Evolutionary conservation across 345 rosid genomes (phyloP).

Genomic region (Citrus hindsii): DNA sequence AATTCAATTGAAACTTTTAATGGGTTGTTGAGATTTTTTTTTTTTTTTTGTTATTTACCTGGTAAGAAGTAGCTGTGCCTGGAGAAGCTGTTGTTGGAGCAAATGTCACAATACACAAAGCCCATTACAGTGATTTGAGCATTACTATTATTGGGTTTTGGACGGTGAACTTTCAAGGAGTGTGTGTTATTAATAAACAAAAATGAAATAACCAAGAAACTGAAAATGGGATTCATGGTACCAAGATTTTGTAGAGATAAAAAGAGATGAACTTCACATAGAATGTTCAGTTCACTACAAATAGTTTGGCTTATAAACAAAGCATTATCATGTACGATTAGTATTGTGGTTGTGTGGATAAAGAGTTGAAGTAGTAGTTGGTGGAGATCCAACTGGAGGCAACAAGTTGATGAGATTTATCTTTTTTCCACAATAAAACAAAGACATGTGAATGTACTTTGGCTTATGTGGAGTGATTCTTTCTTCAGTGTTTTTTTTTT

Average conservation of each 20-base stretch:
- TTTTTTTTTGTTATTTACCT: constrained; percentile 34
- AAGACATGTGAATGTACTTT: constrained; percentile 66
- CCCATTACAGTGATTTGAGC: constrained; percentile 82
- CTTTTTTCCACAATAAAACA: constrained; percentile 39
- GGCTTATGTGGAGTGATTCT: constrained; percentile 34
- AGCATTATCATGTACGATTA: constrained; percentile 14
- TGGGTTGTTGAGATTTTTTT: neutral
- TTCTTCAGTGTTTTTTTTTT: too few species aligned
- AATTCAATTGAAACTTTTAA: neutral
- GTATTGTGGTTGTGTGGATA: constrained; percentile 21
- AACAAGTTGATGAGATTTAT: constrained; percentile 24
- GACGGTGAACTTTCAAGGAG: constrained; percentile 30
- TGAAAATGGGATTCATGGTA: constrained; percentile 37
- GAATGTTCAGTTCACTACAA: constrained; percentile 2
- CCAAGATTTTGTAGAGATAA: constrained; percentile 13
- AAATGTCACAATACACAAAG: constrained; percentile 89
- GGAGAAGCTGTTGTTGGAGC: constrained; percentile 96
- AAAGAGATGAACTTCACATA: constrained; percentile 12
- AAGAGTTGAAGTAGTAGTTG: constrained; percentile 22
- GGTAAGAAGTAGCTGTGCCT: constrained; percentile 94
- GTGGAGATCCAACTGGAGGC: constrained; percentile 38
- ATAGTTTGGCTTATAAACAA: constrained; percentile 9
- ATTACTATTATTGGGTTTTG: constrained; percentile 12
- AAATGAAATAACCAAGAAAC: constrained; percentile 37
- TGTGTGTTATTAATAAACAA: constrained; percentile 28